These are phyloP conservation scores for Septoria petroselini DNA, from an alignment of 2,329 filamentous ascomycete genomes.

Conservation along the genomic window DNA sequence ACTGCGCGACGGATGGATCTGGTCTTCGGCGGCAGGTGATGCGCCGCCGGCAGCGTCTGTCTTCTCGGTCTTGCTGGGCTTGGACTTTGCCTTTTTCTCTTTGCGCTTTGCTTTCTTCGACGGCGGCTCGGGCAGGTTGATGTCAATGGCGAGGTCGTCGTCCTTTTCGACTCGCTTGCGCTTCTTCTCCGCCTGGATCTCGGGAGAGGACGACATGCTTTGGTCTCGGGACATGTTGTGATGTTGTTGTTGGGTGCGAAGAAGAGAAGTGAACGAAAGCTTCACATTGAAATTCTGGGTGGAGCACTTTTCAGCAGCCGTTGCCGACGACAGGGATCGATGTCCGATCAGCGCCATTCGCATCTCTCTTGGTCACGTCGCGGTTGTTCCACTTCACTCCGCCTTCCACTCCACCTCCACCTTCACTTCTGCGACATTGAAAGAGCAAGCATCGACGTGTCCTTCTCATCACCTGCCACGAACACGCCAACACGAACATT, in stretches of 20 bases:
- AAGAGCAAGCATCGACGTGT: not conserved
- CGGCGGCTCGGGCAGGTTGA: conserved; percentile 83
- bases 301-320: conserved; percentile 8
- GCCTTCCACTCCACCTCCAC: not conserved
- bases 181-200: conserved; percentile 46
- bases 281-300: conserved; percentile 9
- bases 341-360: not conserved
- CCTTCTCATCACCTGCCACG: not conserved
- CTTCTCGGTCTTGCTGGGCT: conserved; percentile 24
- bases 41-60: conserved; percentile 12
- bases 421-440: no score
- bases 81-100: conserved; percentile 65
- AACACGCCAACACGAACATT: no score
- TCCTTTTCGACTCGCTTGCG: conserved; percentile 60
- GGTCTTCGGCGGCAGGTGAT: conserved; percentile 12
- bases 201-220: conserved; percentile 22
- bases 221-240: conserved; percentile 7
- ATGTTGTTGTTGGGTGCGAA: not conserved
- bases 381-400: no score
- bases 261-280: not conserved
- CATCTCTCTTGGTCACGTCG: conserved; percentile 1
- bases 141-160: conserved; percentile 76
- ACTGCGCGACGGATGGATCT: conserved; percentile 13
- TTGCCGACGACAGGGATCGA: conserved; percentile 5
- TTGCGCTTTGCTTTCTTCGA: conserved; percentile 91